Evolutionary conservation across 208 protist species (phyloP).

Genomic region (Phytomonas francai): DNA sequence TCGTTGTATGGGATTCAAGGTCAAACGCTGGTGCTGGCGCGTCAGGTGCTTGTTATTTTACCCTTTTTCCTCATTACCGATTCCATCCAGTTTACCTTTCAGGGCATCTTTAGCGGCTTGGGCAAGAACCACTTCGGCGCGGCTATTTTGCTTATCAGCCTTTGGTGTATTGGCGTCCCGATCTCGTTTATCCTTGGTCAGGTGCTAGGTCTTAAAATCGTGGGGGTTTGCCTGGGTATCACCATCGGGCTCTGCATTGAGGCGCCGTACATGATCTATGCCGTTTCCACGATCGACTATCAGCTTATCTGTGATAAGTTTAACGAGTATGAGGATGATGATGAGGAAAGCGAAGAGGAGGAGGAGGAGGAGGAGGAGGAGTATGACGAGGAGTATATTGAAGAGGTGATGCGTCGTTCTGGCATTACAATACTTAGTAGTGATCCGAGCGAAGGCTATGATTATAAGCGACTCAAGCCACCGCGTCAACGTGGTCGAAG

Average conservation of each 20-base stretch:
- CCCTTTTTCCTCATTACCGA: constrained; percentile 73
- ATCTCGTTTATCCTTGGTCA: constrained; percentile 52
- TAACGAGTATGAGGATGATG: constrained; percentile 44
- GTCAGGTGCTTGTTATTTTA: constrained; percentile 40
- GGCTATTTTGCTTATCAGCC: constrained; percentile 52
- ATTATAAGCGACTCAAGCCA: constrained; percentile 39
- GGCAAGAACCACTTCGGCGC: constrained; percentile 76
- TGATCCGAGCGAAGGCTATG: not conserved
- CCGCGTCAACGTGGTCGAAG: constrained; percentile 25
- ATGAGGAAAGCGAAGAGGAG: constrained; percentile 38
- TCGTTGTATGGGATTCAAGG: constrained; percentile 58
- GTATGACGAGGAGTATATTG: constrained; percentile 47
- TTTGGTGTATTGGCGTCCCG: constrained; percentile 72
- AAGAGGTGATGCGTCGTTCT: constrained; percentile 73
- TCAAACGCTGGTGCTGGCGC: constrained; percentile 41
- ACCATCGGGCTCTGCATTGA: constrained; percentile 77
- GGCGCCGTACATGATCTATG: constrained; percentile 63
- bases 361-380: constrained; percentile 41
- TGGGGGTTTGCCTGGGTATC: constrained; percentile 68
- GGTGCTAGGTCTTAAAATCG: constrained; percentile 45
- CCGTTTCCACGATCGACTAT: constrained; percentile 50
- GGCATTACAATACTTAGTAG: constrained; percentile 30
- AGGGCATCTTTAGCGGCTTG: constrained; percentile 81
- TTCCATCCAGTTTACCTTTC: constrained; percentile 74
- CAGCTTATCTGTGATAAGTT: constrained; percentile 56